Evolutionary conservation across 169 alveolate species (phyloP), one percentile per base, ranked within the genome.

Genomic region (Cryptosporidium tyzzeri): DNA sequence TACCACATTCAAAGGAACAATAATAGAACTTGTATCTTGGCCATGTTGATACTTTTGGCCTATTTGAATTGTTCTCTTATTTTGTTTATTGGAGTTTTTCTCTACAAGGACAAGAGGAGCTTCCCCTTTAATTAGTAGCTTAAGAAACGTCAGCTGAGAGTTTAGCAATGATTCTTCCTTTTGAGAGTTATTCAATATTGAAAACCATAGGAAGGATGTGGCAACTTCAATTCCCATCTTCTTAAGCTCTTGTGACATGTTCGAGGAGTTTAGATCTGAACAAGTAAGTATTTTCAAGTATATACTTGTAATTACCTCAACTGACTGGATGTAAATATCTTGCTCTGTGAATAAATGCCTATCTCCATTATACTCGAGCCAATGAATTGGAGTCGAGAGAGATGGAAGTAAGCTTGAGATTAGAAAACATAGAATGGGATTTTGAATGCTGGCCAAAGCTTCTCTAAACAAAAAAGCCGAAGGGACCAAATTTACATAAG

Each of bases 171-270:
- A 3, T 12, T 23, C 41, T 7, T 50, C 71, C 18, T 80, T 73
- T 26, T 31, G 39, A 44, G 61, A 37, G 26, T 29, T 29, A 41
- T 67, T 48, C 8, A 80, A 45, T 5, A 80, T 45, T 39, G 89
- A 80, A 44, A 80, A 80, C 89, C 89, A 80, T 14, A 80, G 3
- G 29, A 80, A 80, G 23, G 75, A 62, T 31, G 75, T 61, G 21
- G 70, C 33, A 4, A 80, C 39, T 41, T 80, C 89, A 23, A 80
- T 23, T 21, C 68, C 68, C n/a, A 80, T n/a, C 35, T 61, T 39
- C 2, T 53, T 62, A 41, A 80, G 23, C 9, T 80, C 89, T 62
- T 62, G 59, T 9, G 44, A 26, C 6, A 80, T n/a, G 29, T 10
- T 37, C 1, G 71, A 65, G 33, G 70, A 37, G 29, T 31, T 26